Base-by-base conservation (phyloP, 306 rosid genomes). In the Argentina anserina region DNA sequence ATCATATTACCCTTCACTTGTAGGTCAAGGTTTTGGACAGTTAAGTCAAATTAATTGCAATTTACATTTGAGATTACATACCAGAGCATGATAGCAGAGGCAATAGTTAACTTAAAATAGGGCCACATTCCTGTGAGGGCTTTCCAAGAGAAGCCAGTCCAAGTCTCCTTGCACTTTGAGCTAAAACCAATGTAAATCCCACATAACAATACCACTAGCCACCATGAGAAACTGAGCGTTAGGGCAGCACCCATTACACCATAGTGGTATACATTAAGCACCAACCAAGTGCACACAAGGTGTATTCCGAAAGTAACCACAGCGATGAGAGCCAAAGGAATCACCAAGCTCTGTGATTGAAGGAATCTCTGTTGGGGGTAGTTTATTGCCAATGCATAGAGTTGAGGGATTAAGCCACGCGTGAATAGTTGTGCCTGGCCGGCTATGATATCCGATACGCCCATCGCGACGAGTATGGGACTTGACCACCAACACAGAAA, bases 71-170 rank as follows among this genome's bases (percentile, higher is more conserved):
- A 53, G 31, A 23, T 53, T 23, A 37, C 77, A 18, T 69, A 86
- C 87, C 87, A 76, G 62, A 86, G 74, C 90, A 86, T 81, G 2
- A 81, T 61, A 64, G 87, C 87, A 73, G 90, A 86, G 67, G 84
- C 78, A 59, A 79, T 17, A 59, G 92, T 85, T 26, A 87, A 81
- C 83, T 87, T 85, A 74, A 81, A 85, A 70, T 85, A 87, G 65
- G 92, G 89, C 92, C 89, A 87, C 21, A 87, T 69, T 59, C 92
- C 87, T 18, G 3, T 39, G 71, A 85, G 81, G 34, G 92, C 87
- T 47, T 69, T 74, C 7, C 62, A 0, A 46, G 74, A 74, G 80
- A 87, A 87, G 71, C 92, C 92, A 3, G 86, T 76, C 92, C 92
- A 87, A 20, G 87, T 87, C 62, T 83, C 80, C 40, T 59, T 83